Conservation (phyloP, 2,329 filamentous ascomycete species). For the Myriangium duriaei region DNA sequence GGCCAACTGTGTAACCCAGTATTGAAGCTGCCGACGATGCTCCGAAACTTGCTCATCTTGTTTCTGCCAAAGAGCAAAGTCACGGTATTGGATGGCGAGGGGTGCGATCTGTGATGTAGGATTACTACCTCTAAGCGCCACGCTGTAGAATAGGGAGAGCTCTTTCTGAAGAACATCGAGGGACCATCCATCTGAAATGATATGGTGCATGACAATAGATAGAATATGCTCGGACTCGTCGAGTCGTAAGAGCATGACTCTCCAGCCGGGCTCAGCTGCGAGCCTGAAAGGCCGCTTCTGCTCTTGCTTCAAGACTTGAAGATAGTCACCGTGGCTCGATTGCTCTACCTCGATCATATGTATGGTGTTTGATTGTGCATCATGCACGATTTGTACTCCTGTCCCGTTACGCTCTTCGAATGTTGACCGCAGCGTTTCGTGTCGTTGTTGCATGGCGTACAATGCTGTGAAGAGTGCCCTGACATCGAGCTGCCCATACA, state of each 20-base stretch:
- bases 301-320: not conserved
- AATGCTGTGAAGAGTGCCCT: constrained; percentile 5
- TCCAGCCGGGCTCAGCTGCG: constrained; percentile 1
- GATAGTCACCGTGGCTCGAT: not conserved
- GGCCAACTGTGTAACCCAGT: too few species aligned
- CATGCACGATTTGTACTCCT: constrained; percentile 7
- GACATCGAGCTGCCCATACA: constrained; percentile 2
- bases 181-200: too few species aligned
- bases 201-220: too few species aligned
- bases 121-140: too few species aligned
- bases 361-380: not conserved
- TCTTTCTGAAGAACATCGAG: too few species aligned
- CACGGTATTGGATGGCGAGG: too few species aligned
- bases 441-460: constrained; percentile 8
- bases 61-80: too few species aligned
- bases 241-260: constrained; percentile 4
- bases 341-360: not conserved
- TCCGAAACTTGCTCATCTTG: too few species aligned
- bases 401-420: constrained; percentile 5
- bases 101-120: too few species aligned
- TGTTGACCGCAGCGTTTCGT: constrained; percentile 9
- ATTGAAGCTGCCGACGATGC: too few species aligned
- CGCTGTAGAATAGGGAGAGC: too few species aligned
- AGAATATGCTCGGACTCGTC: constrained; percentile 3
- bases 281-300: constrained; percentile 9